Evolutionary conservation across 2,329 filamentous ascomycete species (phyloP).

Genomic region (Didymella glomerata): DNA sequence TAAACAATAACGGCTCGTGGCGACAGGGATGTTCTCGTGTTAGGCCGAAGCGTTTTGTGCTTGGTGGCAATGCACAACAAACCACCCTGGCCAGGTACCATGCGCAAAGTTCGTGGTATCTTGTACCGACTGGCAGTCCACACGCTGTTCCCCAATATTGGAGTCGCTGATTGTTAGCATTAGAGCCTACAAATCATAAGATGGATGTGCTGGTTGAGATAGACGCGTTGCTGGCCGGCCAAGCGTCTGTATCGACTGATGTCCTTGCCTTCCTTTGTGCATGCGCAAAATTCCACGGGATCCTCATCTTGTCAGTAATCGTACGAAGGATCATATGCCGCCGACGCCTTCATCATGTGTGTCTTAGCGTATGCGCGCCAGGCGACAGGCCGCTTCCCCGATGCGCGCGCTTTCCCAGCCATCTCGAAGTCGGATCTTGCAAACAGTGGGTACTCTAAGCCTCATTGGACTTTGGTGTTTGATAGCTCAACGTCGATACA

Average conservation of each 20-base stretch:
- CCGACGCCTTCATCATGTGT: conserved; percentile 13
- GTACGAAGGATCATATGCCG: conserved; percentile 7
- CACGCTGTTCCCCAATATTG: too few relatives aligned
- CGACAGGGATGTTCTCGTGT: conserved; percentile 4
- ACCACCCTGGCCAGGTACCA: not conserved
- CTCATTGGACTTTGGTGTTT: conserved; percentile 27
- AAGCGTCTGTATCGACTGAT: not conserved
- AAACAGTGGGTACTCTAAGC: conserved; percentile 33
- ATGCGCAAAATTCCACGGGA: not conserved
- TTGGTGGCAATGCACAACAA: conserved; percentile 1
- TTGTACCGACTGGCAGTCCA: not conserved
- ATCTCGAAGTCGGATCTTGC: conserved; percentile 7
- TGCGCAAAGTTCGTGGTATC: not conserved
- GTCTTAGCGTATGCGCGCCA: conserved; percentile 29
- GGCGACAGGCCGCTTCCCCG: conserved; percentile 41
- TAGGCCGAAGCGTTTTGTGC: conserved; percentile 2
- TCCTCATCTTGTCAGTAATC: conserved; percentile 5
- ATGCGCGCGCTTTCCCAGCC: conserved; percentile 28
- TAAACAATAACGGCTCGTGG: not conserved
- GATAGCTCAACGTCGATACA: conserved; percentile 26
- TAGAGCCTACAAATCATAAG: not conserved
- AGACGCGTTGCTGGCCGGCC: not conserved
- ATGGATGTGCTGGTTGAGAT: not conserved
- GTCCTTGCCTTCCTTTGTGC: not conserved
- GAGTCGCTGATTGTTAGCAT: not conserved